Conservation (phyloP, 345 rosid species). For the Eucalyptus tenuipes region DNA sequence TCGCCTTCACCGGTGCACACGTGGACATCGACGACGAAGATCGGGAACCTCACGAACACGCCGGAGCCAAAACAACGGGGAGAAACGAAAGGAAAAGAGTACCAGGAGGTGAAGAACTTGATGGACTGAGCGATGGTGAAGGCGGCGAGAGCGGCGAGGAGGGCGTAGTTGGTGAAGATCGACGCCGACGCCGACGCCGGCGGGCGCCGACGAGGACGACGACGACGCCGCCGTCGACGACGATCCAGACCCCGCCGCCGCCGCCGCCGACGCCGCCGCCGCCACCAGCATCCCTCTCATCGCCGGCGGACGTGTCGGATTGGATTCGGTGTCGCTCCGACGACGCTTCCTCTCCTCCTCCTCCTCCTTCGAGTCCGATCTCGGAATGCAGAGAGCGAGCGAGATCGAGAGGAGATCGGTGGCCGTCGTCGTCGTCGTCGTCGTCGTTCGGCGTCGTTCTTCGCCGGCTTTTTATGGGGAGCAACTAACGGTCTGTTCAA, state of each 20-base stretch:
- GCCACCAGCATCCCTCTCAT: neutral
- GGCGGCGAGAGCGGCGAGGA: neutral
- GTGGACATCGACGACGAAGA: neutral
- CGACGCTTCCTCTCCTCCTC: neutral
- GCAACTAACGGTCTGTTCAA: neutral
- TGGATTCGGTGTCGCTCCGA: neutral
- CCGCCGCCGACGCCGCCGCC: neutral
- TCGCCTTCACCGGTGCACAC: neutral
- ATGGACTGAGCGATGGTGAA: neutral
- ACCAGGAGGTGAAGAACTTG: constrained; percentile 1
- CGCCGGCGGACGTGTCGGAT: neutral
- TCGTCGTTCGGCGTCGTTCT: neutral
- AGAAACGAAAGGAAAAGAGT: neutral
- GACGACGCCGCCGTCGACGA: neutral
- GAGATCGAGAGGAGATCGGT: neutral
- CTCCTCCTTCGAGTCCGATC: neutral
- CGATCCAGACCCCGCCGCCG: neutral
- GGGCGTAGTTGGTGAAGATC: neutral
- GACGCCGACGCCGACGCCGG: neutral
- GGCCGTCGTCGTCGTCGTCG: neutral
- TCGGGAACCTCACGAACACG: neutral
- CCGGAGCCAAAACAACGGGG: neutral
- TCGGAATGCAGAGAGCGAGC: neutral
- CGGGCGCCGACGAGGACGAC: neutral
- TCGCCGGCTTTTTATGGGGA: neutral